These are phyloP conservation scores for Hypoxylon lenormandii DNA, from an alignment of 495 filamentous ascomycete species.

Conservation along the genomic window DNA sequence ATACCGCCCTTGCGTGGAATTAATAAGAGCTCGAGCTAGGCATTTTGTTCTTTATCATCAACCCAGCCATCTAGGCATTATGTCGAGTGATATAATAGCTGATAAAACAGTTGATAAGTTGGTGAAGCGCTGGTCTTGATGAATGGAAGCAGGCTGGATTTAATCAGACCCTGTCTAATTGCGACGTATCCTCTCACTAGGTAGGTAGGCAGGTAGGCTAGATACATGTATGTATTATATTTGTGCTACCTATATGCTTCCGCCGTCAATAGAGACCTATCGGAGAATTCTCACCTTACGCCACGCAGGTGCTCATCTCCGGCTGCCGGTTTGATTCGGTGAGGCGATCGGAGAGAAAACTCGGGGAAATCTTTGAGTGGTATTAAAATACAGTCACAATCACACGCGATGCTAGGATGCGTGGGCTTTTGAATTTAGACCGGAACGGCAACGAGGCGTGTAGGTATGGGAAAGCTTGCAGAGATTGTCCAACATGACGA, in stretches of 20 bases:
- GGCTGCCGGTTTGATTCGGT: slow-evolving; percentile 27
- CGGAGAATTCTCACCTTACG: slow-evolving; percentile 27
- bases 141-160: slow-evolving; percentile 16
- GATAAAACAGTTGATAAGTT: slow-evolving; percentile 3
- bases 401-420: background rate
- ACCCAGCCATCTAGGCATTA: slow-evolving; percentile 2
- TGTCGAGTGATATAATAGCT: slow-evolving; percentile 1
- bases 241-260: slow-evolving; percentile 4
- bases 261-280: slow-evolving; percentile 21
- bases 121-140: slow-evolving; percentile 7
- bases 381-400: too few relatives aligned
- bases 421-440: slow-evolving; percentile 12
- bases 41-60: background rate
- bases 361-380: slow-evolving; percentile 12
- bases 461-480: slow-evolving; percentile 27
- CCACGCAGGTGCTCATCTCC: slow-evolving; percentile 27
- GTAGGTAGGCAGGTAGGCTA: slow-evolving; percentile 5
- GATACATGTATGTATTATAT: too few relatives aligned
- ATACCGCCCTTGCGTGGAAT: slow-evolving; percentile 17
- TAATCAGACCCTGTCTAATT: slow-evolving; percentile 29
- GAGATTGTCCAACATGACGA: slow-evolving; percentile 26
- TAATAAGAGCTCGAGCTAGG: slow-evolving; percentile 1
- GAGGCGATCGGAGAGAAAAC: slow-evolving; percentile 16
- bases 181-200: slow-evolving; percentile 7
- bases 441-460: slow-evolving; percentile 25